phyloP scores from a whole-genome alignment of 2,329 filamentous ascomycete genomes.

The Diplodia corticola region DNA sequence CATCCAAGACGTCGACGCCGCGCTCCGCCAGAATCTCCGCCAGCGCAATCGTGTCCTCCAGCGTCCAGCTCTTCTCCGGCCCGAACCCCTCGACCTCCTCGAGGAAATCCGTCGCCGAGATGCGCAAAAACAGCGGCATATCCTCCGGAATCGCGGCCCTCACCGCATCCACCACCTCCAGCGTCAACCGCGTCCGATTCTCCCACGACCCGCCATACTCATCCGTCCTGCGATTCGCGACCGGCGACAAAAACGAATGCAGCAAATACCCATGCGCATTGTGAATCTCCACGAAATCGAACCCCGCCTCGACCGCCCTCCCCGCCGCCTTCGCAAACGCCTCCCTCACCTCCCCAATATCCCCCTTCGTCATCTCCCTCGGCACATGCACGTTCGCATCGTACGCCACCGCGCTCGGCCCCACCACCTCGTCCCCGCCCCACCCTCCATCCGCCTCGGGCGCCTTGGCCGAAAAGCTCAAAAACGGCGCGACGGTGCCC shows the following conservation, averaged over 20 bases:
- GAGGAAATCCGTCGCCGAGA: constrained; percentile 76
- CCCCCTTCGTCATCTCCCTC: constrained; percentile 65
- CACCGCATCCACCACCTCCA: constrained; percentile 67
- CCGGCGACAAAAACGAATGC: constrained; percentile 68
- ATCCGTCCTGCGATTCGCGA: constrained; percentile 67
- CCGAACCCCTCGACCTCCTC: constrained; percentile 53
- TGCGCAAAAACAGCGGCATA: constrained; percentile 72
- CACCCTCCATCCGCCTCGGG: too few relatives aligned
- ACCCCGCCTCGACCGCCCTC: constrained; percentile 57
- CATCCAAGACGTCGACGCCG: constrained; percentile 82
- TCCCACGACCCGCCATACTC: constrained; percentile 69
- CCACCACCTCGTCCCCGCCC: constrained; percentile 56
- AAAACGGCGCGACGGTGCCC: constrained; percentile 63
- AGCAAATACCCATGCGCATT: constrained; percentile 78
- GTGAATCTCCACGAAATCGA: constrained; percentile 80
- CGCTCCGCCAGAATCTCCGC: constrained; percentile 66
- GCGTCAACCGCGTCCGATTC: constrained; percentile 67
- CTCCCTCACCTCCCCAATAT: constrained; percentile 66
- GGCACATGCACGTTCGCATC: constrained; percentile 62
- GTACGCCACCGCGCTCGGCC: constrained; percentile 62
- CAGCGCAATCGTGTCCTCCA: constrained; percentile 64
- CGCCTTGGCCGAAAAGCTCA: constrained; percentile 58
- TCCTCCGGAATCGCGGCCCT: constrained; percentile 62
- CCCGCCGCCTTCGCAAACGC: constrained; percentile 65
- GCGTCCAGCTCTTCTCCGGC: constrained; percentile 62